Conservation (phyloP, 257 asterid genomes). For the Nicotiana paniculata region DNA sequence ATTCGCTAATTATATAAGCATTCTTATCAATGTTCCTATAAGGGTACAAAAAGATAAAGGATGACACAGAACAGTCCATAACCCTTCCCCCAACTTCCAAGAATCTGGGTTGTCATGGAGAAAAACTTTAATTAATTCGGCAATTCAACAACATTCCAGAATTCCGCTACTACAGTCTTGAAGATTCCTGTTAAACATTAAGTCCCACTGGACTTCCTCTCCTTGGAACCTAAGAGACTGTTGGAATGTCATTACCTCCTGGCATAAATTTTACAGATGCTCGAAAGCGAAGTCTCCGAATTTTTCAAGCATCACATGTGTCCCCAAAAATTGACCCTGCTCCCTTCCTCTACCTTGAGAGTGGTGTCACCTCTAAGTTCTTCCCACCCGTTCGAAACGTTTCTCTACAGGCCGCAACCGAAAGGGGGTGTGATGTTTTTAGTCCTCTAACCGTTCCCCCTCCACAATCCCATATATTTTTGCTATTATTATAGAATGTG, state of each 20-base stretch:
- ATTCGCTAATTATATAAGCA: background rate
- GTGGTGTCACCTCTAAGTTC: background rate
- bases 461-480: background rate
- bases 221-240: background rate
- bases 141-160: background rate
- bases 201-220: background rate
- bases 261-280: background rate
- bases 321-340: background rate
- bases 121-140: background rate
- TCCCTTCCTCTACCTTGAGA: background rate
- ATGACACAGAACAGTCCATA: background rate
- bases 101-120: background rate
- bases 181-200: background rate
- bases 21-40: background rate
- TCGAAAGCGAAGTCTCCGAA: background rate
- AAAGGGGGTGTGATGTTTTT: background rate
- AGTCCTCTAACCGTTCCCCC: background rate
- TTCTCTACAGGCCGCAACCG: background rate
- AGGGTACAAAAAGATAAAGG: background rate
- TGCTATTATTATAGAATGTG: background rate
- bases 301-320: background rate
- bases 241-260: background rate
- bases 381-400: background rate
- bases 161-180: background rate
- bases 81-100: background rate